These are phyloP conservation scores for Pluteus cervinus DNA, from an alignment of 768 basidiomycete genomes.

Conservation along the genomic window DNA sequence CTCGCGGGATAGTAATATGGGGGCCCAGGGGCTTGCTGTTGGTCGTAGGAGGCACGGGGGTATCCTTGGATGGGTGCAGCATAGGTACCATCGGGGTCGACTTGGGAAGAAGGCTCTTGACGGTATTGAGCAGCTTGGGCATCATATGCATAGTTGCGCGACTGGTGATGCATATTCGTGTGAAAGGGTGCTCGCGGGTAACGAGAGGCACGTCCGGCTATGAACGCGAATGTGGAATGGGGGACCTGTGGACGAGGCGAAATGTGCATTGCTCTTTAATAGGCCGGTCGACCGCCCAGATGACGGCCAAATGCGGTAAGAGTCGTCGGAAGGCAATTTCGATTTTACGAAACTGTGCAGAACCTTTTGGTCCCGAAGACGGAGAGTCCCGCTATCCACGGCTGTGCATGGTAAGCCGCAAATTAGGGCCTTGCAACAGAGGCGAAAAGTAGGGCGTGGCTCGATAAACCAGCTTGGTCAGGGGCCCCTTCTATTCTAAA, in stretches of 20 bases:
- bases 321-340: too few species aligned
- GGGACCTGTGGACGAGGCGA: constrained; percentile 18
- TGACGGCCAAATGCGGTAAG: too few species aligned
- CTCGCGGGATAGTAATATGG: constrained; percentile 29
- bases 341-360: constrained; percentile 32
- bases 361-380: constrained; percentile 37
- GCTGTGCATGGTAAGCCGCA: constrained; percentile 26
- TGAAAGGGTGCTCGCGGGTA: too few species aligned
- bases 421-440: constrained; percentile 31
- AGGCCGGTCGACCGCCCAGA: constrained; percentile 35
- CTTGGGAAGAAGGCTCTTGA: constrained; percentile 18
- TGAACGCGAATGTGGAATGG: too few species aligned
- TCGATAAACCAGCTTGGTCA: too few species aligned
- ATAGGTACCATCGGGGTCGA: constrained; percentile 24
- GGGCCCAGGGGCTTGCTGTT: constrained; percentile 22
- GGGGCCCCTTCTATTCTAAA: too few species aligned
- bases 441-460: too few species aligned
- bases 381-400: constrained; percentile 37
- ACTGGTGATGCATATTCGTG: too few species aligned
- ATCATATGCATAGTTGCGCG: constrained; percentile 38
- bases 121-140: constrained; percentile 25
- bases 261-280: constrained; percentile 35
- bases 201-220: too few species aligned
- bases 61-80: constrained; percentile 11
- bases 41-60: constrained; percentile 22